These are phyloP conservation scores for Corallochytrium limacisporum DNA, from an alignment of 78 protist species.

Conservation along the genomic window DNA sequence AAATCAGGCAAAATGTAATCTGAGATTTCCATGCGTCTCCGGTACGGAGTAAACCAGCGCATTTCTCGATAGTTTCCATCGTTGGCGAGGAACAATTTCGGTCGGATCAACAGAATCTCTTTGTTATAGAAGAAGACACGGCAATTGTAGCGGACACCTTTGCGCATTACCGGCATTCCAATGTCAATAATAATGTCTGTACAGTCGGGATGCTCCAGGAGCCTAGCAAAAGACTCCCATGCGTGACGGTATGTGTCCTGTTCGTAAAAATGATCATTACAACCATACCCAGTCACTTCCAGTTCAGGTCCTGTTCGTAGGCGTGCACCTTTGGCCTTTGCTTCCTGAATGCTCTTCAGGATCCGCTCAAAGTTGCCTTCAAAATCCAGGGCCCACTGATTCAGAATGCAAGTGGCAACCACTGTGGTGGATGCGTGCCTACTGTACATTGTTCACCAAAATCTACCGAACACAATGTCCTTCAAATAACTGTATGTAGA, in stretches of 20 bases:
- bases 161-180: constrained; percentile 41
- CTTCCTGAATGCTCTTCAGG: not conserved
- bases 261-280: constrained; percentile 68
- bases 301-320: constrained; percentile 47
- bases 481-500: no score
- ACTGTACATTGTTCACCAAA: no score
- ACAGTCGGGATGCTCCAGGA: not conserved
- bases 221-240: constrained; percentile 40
- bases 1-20: no score
- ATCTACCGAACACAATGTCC: no score
- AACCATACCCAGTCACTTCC: constrained; percentile 54
- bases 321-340: constrained; percentile 3
- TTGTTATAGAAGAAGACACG: constrained; percentile 38
- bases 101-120: constrained; percentile 43
- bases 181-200: constrained; percentile 57
- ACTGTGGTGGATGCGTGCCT: no score
- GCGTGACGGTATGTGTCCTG: constrained; percentile 55
- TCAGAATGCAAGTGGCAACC: constrained; percentile 67
- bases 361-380: constrained; percentile 53
- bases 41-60: constrained; percentile 69
- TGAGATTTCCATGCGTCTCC: no score
- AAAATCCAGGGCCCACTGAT: constrained; percentile 79
- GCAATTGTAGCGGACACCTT: constrained; percentile 61
- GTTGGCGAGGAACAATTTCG: constrained; percentile 59
- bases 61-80: constrained; percentile 80